phyloP scores from a whole-genome alignment of 2,329 filamentous ascomycete genomes.

The Botryotinia convoluta region DNA sequence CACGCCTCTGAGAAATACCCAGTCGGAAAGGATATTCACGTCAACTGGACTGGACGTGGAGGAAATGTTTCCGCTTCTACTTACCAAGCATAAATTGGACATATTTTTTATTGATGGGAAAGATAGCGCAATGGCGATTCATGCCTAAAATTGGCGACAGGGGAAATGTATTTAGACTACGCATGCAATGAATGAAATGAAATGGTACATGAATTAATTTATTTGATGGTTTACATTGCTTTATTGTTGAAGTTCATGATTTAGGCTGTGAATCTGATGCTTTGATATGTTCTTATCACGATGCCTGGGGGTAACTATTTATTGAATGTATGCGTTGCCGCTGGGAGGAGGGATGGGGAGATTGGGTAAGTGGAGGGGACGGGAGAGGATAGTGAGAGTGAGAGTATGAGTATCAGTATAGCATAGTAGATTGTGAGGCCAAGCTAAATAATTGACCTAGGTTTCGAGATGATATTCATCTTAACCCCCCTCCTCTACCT shows the following conservation, averaged over 20 bases:
- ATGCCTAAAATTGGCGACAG: slow-evolving; percentile 11
- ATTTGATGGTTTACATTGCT: background rate
- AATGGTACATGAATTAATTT: slow-evolving; percentile 10
- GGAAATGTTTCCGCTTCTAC: slow-evolving; percentile 96
- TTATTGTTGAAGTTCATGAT: background rate
- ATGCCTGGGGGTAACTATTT: background rate
- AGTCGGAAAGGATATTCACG: slow-evolving; percentile 85
- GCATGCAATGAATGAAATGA: slow-evolving; percentile 17
- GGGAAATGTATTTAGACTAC: slow-evolving; percentile 18
- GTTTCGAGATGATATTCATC: too few relatives aligned
- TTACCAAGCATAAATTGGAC: slow-evolving; percentile 76
- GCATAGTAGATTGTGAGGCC: background rate
- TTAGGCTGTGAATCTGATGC: background rate
- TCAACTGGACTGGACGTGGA: slow-evolving; percentile 99
- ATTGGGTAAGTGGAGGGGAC: background rate
- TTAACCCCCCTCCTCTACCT: too few relatives aligned
- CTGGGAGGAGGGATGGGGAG: background rate
- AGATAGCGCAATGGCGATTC: background rate
- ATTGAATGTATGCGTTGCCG: fast-evolving
- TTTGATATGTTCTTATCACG: background rate
- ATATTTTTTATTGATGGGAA: slow-evolving; percentile 2
- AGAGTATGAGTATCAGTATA: background rate
- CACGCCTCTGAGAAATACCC: slow-evolving; percentile 74
- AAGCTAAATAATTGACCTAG: too few relatives aligned
- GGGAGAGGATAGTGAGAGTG: too few relatives aligned